Conservation (phyloP, 2,329 filamentous ascomycete species). For the Colletotrichum chlorophyti region DNA sequence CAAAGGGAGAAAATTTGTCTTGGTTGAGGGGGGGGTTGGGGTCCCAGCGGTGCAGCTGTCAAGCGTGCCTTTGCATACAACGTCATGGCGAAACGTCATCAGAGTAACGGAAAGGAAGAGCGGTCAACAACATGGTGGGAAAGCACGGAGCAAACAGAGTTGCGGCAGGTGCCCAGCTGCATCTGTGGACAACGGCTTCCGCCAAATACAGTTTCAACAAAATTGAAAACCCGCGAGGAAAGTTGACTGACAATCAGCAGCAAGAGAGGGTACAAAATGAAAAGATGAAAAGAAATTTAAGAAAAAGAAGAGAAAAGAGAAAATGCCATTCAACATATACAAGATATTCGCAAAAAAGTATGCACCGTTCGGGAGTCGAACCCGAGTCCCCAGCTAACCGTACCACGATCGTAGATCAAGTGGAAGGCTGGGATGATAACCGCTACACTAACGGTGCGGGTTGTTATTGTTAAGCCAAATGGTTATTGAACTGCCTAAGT, state of each 20-base stretch:
- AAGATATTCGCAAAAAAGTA: neutral
- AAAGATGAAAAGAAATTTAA: no score
- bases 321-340: neutral
- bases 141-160: constrained; percentile 10
- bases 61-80: no score
- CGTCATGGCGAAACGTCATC: no score
- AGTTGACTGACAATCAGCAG: no score
- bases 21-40: no score
- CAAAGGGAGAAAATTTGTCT: no score
- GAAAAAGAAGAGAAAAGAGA: neutral
- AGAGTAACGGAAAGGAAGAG: neutral
- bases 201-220: no score
- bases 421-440: constrained; percentile 3
- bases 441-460: neutral
- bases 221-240: neutral
- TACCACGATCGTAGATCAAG: neutral
- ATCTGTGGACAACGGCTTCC: no score
- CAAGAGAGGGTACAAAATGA: no score
- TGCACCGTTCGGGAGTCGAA: neutral
- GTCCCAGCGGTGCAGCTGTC: no score
- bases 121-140: neutral
- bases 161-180: constrained; percentile 7
- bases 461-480: neutral
- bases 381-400: neutral
- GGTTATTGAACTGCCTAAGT: no score